Evolutionary conservation across 495 filamentous ascomycete genomes (phyloP).

Genomic region (Podospora conica): DNA sequence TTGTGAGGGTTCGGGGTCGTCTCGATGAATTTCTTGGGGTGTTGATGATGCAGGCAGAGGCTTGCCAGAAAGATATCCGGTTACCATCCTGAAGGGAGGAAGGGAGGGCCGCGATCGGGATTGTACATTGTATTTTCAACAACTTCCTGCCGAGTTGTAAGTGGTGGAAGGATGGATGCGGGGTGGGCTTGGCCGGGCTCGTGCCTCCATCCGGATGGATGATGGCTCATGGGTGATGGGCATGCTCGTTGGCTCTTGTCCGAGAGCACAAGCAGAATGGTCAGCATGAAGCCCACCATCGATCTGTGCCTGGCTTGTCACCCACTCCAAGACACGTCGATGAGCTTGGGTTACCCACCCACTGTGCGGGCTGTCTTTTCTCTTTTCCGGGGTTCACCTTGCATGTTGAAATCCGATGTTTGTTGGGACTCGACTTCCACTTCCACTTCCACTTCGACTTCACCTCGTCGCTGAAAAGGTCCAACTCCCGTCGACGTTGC

Average conservation of each 20-base stretch:
- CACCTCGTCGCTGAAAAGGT: neutral
- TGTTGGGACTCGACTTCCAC: neutral
- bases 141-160: neutral
- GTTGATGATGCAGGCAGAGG: neutral
- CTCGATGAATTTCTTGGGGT: neutral
- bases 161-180: neutral
- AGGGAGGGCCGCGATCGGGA: neutral
- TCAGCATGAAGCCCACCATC: neutral
- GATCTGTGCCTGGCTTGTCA: neutral
- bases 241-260: neutral
- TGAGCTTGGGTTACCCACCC: neutral
- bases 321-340: neutral
- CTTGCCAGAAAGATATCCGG: neutral
- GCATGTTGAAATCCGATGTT: neutral
- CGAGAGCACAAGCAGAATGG: neutral
- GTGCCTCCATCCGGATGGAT: neutral
- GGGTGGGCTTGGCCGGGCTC: neutral
- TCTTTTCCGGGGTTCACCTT: neutral
- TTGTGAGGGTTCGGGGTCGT: too few relatives aligned
- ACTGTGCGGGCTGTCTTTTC: neutral
- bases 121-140: too few relatives aligned
- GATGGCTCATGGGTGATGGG: neutral
- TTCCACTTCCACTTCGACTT: too few relatives aligned
- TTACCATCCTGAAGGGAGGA: neutral
- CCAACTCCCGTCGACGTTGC: neutral